Base-by-base conservation (phyloP, 2,329 filamentous ascomycete genomes). In the Plenodomus lindquistii region DNA sequence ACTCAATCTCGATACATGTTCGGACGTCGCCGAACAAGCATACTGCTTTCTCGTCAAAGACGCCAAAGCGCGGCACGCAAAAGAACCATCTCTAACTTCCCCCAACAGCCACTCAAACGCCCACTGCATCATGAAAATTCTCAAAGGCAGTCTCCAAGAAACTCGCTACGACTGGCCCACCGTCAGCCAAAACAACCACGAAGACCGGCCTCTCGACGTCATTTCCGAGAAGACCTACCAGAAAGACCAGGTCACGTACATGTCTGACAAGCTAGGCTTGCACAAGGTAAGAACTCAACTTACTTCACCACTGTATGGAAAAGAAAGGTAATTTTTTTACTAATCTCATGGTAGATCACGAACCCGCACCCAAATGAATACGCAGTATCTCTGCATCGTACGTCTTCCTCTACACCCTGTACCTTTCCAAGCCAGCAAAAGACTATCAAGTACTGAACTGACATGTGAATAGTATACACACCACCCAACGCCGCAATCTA, bases 121-220 rank as follows among this genome's bases (percentile, higher is more conserved):
- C 34, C 92, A 96, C 71, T 97, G 92, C 73, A 78, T 96, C 61
- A 96, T 96, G 90, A 96, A 86, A 72, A 85, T 93, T 57, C 81
- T 96, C 54, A 85, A 85, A 60, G 92, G 92, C 38, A 81, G 79
- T 53, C 77, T 96, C 51, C 88, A 85, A 60, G 92, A 97, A 76
- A 92, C 89, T 16, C 82, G 89, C 50, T 96, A 90, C 72, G 81
- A 81, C 42, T 91, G 88, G 75, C 91, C 91, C 1, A 70, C 72
- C 46, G 67, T 71, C 43, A 70, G 70, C 37, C 66, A 76, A 40
- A 73, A 78, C 40, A 75, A 80, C 40, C 76, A 73, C 29, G 67
- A 77, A 46, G 56, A 65, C 4, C 72, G 77, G 5, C 84, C 85
- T 2, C 85, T 88, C 72, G 68, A 77, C 50, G 72, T 88, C 48